These are phyloP conservation scores for Xylariaceae sp. DNA, from an alignment of 2,329 filamentous ascomycete species.

Conservation along the genomic window DNA sequence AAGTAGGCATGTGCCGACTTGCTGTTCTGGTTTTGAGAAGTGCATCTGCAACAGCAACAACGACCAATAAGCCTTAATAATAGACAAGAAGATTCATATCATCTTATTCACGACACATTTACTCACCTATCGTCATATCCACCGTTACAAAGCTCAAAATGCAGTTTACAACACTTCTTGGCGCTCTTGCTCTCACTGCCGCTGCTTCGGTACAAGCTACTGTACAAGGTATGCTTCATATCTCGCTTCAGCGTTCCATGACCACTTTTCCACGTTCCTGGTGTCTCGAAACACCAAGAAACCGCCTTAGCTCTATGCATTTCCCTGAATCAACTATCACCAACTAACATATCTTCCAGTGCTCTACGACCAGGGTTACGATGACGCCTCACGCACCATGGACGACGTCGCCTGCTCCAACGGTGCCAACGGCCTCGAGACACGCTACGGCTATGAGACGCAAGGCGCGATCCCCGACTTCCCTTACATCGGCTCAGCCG, in stretches of 20 bases:
- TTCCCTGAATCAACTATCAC: background rate
- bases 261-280: background rate
- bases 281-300: background rate
- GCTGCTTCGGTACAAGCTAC: conserved; percentile 28
- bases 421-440: conserved; percentile 62
- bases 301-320: too few species aligned
- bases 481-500: conserved; percentile 53
- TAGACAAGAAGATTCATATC: too few species aligned
- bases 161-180: conserved; percentile 29
- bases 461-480: conserved; percentile 49
- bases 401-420: conserved; percentile 62
- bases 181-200: conserved; percentile 27
- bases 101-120: too few species aligned
- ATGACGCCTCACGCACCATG: conserved; percentile 54
- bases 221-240: background rate
- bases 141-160: conserved; percentile 21
- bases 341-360: conserved; percentile 40
- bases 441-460: conserved; percentile 55
- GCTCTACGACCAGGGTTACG: conserved; percentile 70
- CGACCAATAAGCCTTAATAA: too few species aligned
- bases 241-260: background rate
- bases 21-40: too few species aligned
- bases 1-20: too few species aligned
- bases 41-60: too few species aligned
- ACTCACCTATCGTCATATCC: too few species aligned